phyloP scores from a whole-genome alignment of 1,284 basidiomycete species.

The Psilocybe mexicana region DNA sequence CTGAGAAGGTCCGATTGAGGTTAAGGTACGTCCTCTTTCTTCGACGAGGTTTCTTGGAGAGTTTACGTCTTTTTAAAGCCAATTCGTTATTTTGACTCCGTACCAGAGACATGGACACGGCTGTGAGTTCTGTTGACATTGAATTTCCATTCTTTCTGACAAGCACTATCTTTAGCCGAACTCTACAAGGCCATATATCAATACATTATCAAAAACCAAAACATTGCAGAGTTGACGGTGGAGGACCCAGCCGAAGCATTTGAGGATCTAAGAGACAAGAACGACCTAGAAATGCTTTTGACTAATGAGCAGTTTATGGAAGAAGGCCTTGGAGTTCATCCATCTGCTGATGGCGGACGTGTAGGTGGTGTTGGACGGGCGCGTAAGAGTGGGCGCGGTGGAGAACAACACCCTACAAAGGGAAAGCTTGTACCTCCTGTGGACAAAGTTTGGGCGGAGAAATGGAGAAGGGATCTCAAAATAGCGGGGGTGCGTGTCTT shows the following conservation, averaged over 20 bases:
- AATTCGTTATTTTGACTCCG: slow-evolving; percentile 92
- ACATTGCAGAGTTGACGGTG: slow-evolving; percentile 89
- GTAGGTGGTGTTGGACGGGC: slow-evolving; percentile 45
- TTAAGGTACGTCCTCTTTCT: slow-evolving; percentile 61
- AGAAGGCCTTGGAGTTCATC: slow-evolving; percentile 58
- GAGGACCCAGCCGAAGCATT: slow-evolving; percentile 98
- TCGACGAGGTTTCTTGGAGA: slow-evolving; percentile 1
- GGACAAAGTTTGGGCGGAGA: slow-evolving; percentile 79
- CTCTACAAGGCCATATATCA: slow-evolving; percentile 89
- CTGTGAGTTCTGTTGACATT: slow-evolving; percentile 52
- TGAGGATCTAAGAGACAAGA: slow-evolving; percentile 91
- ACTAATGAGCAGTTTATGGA: slow-evolving; percentile 62
- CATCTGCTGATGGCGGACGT: slow-evolving; percentile 37
- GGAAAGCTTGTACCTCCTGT: slow-evolving; percentile 78
- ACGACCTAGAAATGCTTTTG: slow-evolving; percentile 86
- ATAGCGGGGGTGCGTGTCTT: slow-evolving; percentile 70
- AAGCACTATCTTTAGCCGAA: slow-evolving; percentile 54
- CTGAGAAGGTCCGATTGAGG: slow-evolving; percentile 82
- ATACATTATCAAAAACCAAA: slow-evolving; percentile 64
- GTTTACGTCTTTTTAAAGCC: slow-evolving; percentile 45
- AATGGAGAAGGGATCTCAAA: slow-evolving; percentile 81
- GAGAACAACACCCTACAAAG: slow-evolving; percentile 27
- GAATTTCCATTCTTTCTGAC: slow-evolving; percentile 1
- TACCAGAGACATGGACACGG: slow-evolving; percentile 92
- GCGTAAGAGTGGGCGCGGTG: slow-evolving; percentile 36